Conservation (phyloP, 2,329 filamentous ascomycete species). For the Herpotrichia juniperi region DNA sequence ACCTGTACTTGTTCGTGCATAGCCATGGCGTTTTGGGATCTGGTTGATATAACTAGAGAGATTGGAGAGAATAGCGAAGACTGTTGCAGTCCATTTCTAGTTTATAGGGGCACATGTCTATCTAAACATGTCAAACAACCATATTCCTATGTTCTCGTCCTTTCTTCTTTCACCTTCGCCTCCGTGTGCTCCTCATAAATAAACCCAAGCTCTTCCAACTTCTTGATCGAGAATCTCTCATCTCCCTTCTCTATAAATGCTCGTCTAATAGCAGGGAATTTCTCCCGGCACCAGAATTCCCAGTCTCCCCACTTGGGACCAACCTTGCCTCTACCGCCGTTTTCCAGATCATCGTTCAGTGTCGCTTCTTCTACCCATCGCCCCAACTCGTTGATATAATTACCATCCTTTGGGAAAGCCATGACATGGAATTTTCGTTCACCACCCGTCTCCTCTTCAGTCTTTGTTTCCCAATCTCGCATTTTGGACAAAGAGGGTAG, state of each 20-base stretch:
- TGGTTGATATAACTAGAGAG: neutral
- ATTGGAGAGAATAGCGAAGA: neutral
- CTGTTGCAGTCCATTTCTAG: too few relatives aligned
- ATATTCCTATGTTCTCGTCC: constrained; percentile 11
- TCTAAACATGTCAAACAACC: too few relatives aligned
- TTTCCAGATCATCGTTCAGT: constrained; percentile 45
- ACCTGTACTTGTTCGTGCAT: constrained; percentile 26
- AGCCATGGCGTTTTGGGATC: constrained; percentile 33
- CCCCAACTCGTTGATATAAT: constrained; percentile 72
- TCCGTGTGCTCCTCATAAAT: constrained; percentile 52
- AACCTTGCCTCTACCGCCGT: constrained; percentile 63
- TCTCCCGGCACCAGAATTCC: constrained; percentile 73
- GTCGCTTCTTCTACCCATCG: constrained; percentile 62
- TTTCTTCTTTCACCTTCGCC: constrained; percentile 10
- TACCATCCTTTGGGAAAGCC: constrained; percentile 66
- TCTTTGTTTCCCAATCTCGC: constrained; percentile 67
- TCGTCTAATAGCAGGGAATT: constrained; percentile 72
- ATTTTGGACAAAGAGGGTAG: constrained; percentile 71
- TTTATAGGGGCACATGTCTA: too few relatives aligned
- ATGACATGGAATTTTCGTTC: constrained; percentile 62
- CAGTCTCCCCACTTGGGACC: constrained; percentile 75
- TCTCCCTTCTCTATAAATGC: constrained; percentile 72
- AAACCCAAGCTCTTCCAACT: constrained; percentile 75
- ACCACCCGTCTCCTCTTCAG: constrained; percentile 51
- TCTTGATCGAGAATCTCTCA: constrained; percentile 61